phyloP scores from a whole-genome alignment of 2,329 filamentous ascomycete genomes.

The Tolypocladium sp. region DNA sequence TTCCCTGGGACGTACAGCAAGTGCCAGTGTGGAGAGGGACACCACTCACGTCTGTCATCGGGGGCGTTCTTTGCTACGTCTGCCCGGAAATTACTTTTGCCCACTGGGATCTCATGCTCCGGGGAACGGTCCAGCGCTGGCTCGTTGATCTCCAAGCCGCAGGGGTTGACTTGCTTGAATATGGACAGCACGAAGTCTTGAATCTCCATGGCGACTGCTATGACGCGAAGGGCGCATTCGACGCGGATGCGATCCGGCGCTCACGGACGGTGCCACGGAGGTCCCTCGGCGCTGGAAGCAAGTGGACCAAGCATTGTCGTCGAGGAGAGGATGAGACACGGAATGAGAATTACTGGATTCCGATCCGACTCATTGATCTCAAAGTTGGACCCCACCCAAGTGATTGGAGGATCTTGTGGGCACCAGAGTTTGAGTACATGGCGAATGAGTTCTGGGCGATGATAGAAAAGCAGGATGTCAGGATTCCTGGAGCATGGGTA shows the following conservation, averaged over 20 bases:
- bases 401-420: neutral
- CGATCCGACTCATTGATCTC: neutral
- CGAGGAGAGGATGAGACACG: neutral
- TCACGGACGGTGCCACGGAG: neutral
- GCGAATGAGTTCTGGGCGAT: neutral
- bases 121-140: neutral
- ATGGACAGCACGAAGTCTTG: neutral
- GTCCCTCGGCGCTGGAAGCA: neutral
- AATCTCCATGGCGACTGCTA: neutral
- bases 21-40: neutral
- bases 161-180: neutral
- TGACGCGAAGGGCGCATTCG: neutral
- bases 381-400: neutral
- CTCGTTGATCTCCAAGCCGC: neutral
- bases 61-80: neutral
- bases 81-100: neutral
- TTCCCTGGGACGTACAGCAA: neutral
- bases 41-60: neutral
- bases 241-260: neutral
- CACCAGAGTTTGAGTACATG: neutral
- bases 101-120: neutral
- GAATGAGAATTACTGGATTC: neutral
- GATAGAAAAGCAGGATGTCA: neutral
- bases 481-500: neutral
- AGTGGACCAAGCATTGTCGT: neutral